Evolutionary conservation across 2,329 filamentous ascomycete genomes (phyloP).

Genomic region (Daldinia eschscholtzii): DNA sequence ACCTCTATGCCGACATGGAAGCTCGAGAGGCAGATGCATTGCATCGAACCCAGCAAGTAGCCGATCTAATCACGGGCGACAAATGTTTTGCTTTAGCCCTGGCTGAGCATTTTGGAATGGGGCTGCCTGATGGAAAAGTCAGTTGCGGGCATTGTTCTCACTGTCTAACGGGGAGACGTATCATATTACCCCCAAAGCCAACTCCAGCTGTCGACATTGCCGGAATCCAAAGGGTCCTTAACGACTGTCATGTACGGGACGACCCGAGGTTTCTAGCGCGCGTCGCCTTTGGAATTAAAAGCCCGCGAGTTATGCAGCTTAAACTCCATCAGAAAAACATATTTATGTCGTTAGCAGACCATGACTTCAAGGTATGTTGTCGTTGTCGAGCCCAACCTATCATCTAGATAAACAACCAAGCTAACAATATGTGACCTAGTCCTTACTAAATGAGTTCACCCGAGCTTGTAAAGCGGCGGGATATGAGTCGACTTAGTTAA

Average conservation of each 20-base stretch:
- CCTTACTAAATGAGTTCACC: constrained; percentile 50
- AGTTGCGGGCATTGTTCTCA: constrained; percentile 69
- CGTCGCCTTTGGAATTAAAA: constrained; percentile 72
- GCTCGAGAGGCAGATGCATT: constrained; percentile 67
- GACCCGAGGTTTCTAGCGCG: constrained; percentile 71
- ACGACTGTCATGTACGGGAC: constrained; percentile 61
- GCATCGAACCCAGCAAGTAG: constrained; percentile 62
- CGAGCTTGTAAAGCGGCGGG: constrained; percentile 44
- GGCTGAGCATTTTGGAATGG: constrained; percentile 70
- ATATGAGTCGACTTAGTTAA: not conserved
- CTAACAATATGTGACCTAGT: constrained; percentile 39
- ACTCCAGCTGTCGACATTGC: constrained; percentile 55
- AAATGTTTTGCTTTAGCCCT: constrained; percentile 66
- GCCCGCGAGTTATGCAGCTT: constrained; percentile 64
- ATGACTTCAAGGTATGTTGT: constrained; percentile 62
- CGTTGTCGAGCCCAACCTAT: constrained; percentile 32
- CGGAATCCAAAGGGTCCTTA: constrained; percentile 60
- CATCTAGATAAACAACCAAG: constrained; percentile 7
- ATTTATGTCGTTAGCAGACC: constrained; percentile 67
- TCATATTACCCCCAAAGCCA: constrained; percentile 57
- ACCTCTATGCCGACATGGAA: constrained; percentile 65
- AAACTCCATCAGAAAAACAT: constrained; percentile 60
- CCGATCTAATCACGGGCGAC: constrained; percentile 64
- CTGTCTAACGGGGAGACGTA: constrained; percentile 56
- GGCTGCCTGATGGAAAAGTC: constrained; percentile 56